phyloP scores from a whole-genome alignment of 78 protist species.

The Guillardia theta region DNA sequence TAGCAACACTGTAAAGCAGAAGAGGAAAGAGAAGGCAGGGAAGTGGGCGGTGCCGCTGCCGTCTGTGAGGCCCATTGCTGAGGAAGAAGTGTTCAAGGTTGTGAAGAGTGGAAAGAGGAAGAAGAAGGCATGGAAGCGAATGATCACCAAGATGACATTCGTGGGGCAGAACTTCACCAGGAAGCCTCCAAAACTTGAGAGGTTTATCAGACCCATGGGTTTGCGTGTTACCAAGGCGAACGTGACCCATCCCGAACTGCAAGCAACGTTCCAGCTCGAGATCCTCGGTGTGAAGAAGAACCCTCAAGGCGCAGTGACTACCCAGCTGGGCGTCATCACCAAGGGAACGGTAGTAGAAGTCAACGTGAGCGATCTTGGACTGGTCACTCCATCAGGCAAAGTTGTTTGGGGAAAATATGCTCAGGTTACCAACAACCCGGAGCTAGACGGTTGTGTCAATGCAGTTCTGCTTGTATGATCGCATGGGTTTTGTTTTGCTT shows the following conservation, averaged over 20 bases:
- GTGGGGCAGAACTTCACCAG: slow-evolving; percentile 98
- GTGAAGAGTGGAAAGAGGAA: slow-evolving; percentile 93
- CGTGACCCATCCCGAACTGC: slow-evolving; percentile 99
- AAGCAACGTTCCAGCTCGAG: slow-evolving; percentile 94
- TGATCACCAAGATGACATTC: slow-evolving; percentile 95
- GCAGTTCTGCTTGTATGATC: slow-evolving; percentile 97
- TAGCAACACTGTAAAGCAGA: slow-evolving; percentile 95
- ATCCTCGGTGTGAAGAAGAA: slow-evolving; percentile 97
- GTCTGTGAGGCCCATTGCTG: slow-evolving; percentile 88
- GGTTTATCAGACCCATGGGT: slow-evolving; percentile 97
- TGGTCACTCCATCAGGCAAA: slow-evolving; percentile 97
- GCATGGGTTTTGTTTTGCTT: too few relatives aligned
- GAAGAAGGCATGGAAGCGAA: slow-evolving; percentile 97
- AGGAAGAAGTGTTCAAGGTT: slow-evolving; percentile 95
- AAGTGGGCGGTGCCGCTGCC: slow-evolving; percentile 98
- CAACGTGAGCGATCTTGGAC: slow-evolving; percentile 95
- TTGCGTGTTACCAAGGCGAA: slow-evolving; percentile 92
- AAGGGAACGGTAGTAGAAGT: slow-evolving; percentile 98
- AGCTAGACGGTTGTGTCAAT: slow-evolving; percentile 98
- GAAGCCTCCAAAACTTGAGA: slow-evolving; percentile 98
- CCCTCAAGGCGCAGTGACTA: slow-evolving; percentile 89
- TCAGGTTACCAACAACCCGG: slow-evolving; percentile 98
- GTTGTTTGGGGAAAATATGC: slow-evolving; percentile 94
- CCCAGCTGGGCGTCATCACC: slow-evolving; percentile 98
- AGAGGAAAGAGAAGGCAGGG: slow-evolving; percentile 99